These are phyloP conservation scores for Solanum gandarillasii DNA, from an alignment of 257 asterid genomes.

Conservation along the genomic window DNA sequence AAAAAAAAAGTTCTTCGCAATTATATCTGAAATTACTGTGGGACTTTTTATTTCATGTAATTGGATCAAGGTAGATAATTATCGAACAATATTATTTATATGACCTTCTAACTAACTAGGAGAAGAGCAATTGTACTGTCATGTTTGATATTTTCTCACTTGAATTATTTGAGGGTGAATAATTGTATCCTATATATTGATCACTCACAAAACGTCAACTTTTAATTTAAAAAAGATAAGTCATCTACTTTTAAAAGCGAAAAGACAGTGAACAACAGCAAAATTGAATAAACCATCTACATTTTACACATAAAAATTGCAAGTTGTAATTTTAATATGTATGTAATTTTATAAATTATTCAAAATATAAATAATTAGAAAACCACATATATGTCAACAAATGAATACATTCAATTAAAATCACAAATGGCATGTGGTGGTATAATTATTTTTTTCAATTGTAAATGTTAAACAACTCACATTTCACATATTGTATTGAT, in stretches of 20 bases:
- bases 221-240: too few relatives aligned
- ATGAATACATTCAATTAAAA: neutral
- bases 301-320: neutral
- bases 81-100: too few relatives aligned
- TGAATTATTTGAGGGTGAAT: too few relatives aligned
- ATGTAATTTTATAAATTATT: neutral
- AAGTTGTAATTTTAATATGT: too few relatives aligned
- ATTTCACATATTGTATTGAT: neutral
- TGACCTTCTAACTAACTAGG: neutral
- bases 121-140: neutral
- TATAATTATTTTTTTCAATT: neutral
- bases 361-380: neutral
- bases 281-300: neutral
- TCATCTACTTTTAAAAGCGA: neutral
- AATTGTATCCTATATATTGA: too few relatives aligned
- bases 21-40: neutral
- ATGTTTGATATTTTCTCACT: too few relatives aligned
- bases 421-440: neutral
- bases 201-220: neutral
- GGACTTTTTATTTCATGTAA: neutral
- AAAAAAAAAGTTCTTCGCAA: too few relatives aligned
- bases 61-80: neutral
- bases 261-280: neutral
- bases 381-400: neutral
- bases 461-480: neutral